phyloP scores from a whole-genome alignment of 129 eudicot species.

The Chrysanthemum seticuspe region DNA sequence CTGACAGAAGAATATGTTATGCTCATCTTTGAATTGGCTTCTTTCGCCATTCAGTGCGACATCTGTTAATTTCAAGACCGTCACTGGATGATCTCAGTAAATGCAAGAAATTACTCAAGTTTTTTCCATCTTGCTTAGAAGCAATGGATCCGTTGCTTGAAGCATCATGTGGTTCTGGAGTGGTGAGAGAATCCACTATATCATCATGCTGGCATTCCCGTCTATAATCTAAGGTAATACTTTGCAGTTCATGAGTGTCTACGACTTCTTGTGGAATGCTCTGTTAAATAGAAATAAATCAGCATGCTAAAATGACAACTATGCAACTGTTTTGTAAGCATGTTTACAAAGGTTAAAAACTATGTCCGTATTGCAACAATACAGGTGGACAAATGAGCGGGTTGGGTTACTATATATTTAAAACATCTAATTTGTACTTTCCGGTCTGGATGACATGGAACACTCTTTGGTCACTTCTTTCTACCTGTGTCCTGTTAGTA shows the following conservation, averaged over 20 bases:
- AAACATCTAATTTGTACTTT: too few species aligned
- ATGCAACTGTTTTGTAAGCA: constrained; percentile 10
- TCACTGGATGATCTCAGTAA: constrained; percentile 56
- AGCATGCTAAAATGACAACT: not conserved
- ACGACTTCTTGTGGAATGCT: constrained; percentile 82
- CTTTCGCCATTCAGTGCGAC: constrained; percentile 83
- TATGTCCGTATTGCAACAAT: too few species aligned
- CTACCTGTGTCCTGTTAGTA: too few species aligned
- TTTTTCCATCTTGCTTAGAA: constrained; percentile 25
- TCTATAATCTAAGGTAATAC: constrained; percentile 72
- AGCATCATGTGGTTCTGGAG: constrained; percentile 37
- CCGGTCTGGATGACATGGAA: too few species aligned
- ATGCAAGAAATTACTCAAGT: constrained; percentile 53
- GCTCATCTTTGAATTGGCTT: constrained; percentile 47
- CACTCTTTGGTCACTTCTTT: too few species aligned
- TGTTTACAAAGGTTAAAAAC: not conserved
- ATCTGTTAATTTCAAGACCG: constrained; percentile 75
- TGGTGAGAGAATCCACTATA: constrained; percentile 78
- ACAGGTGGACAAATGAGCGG: not conserved
- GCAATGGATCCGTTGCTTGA: constrained; percentile 47
- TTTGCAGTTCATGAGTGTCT: constrained; percentile 72
- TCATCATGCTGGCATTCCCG: constrained; percentile 84
- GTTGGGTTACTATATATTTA: not conserved
- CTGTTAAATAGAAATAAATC: constrained; percentile 34
- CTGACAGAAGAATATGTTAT: too few species aligned